These are phyloP conservation scores for Sphaerulina musiva DNA, from an alignment of 2,329 filamentous ascomycete species.

Conservation along the genomic window DNA sequence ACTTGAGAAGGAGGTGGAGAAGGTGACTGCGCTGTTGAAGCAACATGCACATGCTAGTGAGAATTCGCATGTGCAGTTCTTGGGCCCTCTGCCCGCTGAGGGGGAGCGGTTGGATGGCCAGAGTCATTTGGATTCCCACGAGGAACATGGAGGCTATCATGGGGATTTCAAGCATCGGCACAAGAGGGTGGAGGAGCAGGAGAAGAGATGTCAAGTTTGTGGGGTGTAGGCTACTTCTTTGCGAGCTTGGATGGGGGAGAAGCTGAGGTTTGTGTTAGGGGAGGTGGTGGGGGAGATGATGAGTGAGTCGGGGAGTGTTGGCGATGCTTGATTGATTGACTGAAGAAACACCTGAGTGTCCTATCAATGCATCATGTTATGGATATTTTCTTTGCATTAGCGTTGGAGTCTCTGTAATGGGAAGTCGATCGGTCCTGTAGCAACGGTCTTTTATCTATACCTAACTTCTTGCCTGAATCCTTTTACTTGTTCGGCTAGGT, in stretches of 20 bases:
- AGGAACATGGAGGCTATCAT: conserved; percentile 17
- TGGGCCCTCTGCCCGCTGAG: conserved; percentile 38
- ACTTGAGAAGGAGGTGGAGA: conserved; percentile 72
- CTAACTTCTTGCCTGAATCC: too few relatives aligned
- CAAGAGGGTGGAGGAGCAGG: conserved; percentile 8
- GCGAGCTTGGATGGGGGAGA: background rate
- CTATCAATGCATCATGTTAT: background rate
- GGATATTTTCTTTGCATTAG: too few relatives aligned
- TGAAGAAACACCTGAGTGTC: background rate
- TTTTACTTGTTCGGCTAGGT: too few relatives aligned
- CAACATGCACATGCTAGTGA: conserved; percentile 44
- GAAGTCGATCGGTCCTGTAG: too few relatives aligned
- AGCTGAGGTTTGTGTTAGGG: background rate
- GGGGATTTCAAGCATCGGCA: conserved; percentile 22
- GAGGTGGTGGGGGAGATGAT: conserved; percentile 6
- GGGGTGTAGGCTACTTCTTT: conserved; percentile 14
- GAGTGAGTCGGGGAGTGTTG: conserved; percentile 6
- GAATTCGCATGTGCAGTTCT: conserved; percentile 37
- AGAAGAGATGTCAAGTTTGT: conserved; percentile 18
- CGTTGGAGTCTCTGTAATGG: too few relatives aligned
- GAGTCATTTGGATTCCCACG: conserved; percentile 36
- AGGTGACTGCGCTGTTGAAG: conserved; percentile 68
- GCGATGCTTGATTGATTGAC: conserved; percentile 1
- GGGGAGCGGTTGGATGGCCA: conserved; percentile 43
- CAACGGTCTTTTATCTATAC: too few relatives aligned